A percentile compares a stretch with the other conserved stretches of the same genome.
These are phyloP conservation scores for Rhexocercosporidium sp. DNA, from an alignment of 2,329 filamentous ascomycete genomes.

Conservation along the genomic window DNA sequence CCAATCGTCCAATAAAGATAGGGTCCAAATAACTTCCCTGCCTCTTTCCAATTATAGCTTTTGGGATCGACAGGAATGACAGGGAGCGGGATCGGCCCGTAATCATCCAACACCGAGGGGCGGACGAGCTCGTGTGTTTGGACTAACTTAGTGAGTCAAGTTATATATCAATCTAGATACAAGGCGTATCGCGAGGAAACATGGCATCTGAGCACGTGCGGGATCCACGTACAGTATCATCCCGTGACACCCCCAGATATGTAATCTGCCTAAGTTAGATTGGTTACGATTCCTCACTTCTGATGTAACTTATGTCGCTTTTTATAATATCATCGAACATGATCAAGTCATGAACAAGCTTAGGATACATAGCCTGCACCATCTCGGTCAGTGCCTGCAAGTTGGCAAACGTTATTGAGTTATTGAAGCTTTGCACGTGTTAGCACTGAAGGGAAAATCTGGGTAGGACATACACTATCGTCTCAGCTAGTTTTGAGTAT, in stretches of 20 bases:
- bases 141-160: no score
- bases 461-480: no score
- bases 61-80: conserved; percentile 14
- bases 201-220: not conserved
- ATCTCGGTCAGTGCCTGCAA: no score
- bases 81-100: conserved; percentile 11
- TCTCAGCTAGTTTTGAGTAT: no score
- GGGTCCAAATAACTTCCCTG: conserved; percentile 17
- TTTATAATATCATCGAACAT: no score
- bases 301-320: no score
- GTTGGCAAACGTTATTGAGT: no score
- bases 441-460: no score
- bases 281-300: no score
- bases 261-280: not conserved
- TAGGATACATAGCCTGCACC: no score
- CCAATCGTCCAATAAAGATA: conserved; percentile 22
- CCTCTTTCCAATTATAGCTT: conserved; percentile 8
- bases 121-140: conserved; percentile 16
- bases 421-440: no score
- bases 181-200: not conserved
- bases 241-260: not conserved
- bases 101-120: not conserved
- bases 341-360: no score
- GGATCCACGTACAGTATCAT: not conserved
- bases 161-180: not conserved